Evolutionary conservation across 2,329 filamentous ascomycete species (phyloP), one percentile per base, ranked within the genome.

Genomic region (Colletotrichum plurivorum): DNA sequence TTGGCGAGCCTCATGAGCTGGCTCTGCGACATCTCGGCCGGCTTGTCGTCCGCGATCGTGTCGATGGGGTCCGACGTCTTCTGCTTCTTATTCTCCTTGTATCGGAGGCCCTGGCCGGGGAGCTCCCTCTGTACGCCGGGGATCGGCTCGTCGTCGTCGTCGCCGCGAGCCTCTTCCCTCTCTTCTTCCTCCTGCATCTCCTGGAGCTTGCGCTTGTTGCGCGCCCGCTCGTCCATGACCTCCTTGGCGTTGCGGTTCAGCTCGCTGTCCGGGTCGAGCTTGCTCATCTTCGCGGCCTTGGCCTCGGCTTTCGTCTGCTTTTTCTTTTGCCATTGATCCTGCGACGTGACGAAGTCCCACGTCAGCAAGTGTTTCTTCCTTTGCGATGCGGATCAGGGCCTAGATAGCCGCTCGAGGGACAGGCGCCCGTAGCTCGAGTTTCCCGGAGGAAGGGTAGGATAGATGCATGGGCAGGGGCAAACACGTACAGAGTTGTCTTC

Each of bases 261-360:
- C 71, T 92, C 91, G 76, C 94, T 94, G 73, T 95, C 94, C 27
- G 96, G 95, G 76, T 98, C 94, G 48, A 98, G 88, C 83, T 98
- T 98, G 69, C 93, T 94, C 77, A 92, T 89, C 83, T 94, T 94
- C 64, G 94, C 93, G 73, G 92, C 91, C 71, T 90, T 89, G 69
- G 93, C 93, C 80, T 97, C 89, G 80, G 94, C 93, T 79, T 97
- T 97, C 58, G 94, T 95, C 83, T 98, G 95, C 85, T 98, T 98
- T 83, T 96, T 97, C 78, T 92, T 92, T 91, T 90, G 79, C 94
- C 94, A 97, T 91, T 98, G 94, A 76, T 96, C 93, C 94, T 97
- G 76, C 71, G 73, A 58, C 62, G 53, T 43, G 39, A 41, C 39
- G 41, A 25, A 31, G 55, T 22, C 31, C 54, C 16, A 27, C 36